A percentile compares a stretch with the other conserved stretches of the same genome.
Evolutionary conservation across 805 yeast genomes (phyloP).

Genomic region (Starmerella vaccinii): DNA sequence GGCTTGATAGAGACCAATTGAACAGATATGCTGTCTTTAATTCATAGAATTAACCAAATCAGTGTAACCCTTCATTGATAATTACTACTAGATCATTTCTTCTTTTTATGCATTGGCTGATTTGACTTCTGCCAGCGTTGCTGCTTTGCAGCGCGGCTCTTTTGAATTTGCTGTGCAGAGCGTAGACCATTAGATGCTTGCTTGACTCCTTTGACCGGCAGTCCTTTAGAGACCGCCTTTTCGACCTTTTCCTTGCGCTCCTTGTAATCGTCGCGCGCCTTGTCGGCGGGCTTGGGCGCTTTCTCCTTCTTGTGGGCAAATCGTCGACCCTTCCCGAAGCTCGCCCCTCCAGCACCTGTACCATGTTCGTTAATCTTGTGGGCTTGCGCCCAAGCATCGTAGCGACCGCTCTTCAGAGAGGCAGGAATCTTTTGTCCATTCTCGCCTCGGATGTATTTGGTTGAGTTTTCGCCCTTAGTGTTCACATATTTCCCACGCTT

Average conservation of each 20-base stretch:
- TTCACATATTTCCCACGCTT: constrained; percentile 82
- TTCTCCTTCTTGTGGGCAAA: constrained; percentile 63
- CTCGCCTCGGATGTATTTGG: constrained; percentile 83
- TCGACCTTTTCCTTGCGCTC: constrained; percentile 72
- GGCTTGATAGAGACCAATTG: too few species aligned
- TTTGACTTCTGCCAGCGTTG: constrained; percentile 57
- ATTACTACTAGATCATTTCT: neutral
- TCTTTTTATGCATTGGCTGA: constrained; percentile 8
- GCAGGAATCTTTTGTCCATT: constrained; percentile 91
- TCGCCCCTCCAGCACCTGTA: constrained; percentile 50
- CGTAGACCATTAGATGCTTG: constrained; percentile 44
- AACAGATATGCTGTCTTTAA: too few species aligned
- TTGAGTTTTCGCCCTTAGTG: constrained; percentile 51
- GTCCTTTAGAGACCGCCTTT: constrained; percentile 68
- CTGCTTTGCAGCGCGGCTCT: constrained; percentile 58
- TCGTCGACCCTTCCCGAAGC: constrained; percentile 26
- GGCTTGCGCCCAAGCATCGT: constrained; percentile 79
- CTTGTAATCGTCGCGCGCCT: constrained; percentile 73
- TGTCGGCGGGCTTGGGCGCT: constrained; percentile 90
- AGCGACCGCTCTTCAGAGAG: constrained; percentile 78
- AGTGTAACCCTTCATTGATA: neutral
- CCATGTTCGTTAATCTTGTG: constrained; percentile 40
- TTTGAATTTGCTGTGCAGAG: constrained; percentile 66
- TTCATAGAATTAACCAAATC: too few species aligned
- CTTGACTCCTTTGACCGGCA: constrained; percentile 46